Evolutionary conservation across 176 grass and related monocot genomes (phyloP), one percentile per base, ranked within the genome.

Genomic region (Triticum monococcum): DNA sequence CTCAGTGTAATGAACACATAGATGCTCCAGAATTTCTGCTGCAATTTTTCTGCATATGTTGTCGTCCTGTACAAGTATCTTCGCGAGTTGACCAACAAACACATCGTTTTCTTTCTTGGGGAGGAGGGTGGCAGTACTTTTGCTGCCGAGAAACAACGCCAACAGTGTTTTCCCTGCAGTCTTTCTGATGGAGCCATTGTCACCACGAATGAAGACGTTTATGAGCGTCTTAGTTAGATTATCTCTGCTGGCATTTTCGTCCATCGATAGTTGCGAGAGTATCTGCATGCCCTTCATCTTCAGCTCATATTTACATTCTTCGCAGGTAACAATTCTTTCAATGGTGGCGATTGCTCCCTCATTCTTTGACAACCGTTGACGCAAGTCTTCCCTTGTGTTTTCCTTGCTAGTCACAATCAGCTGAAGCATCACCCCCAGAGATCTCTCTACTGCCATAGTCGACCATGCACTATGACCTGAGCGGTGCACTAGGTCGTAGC

Each of bases 21-120:
- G n/a, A 43, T 43, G 69, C 20, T 24, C 36, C 69, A 72, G 11
- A 72, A 72, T 72, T 72, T 72, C 36, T 7, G 68, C 68, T 23
- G 68, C 68, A 24, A 2, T 3, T 72, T 12, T 72, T 72, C 69
- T 72, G 69, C 22, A 24, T 13, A 2, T 5, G 37, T 12, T 5
- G 11, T 13, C 5, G 9, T 24, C 23, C 2, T 14, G 69, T 41
- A 5, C 12, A 23, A 72, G 10, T 41, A 72, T 13, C n/a, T 13
- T 12, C 13, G 37, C 37, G 1, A 72, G 37, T 41, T 12, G 4
- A 43, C 22, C 5, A 7, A 43, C 11, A 43, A 43, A 72, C 11
- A 41, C 5, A 24, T 24, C 2, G 1, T 24, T 7, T 24, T 72
- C 36, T 4, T 72, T 5, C 20, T 41, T 72, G 68, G 35, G 5